Evolutionary conservation across 2,329 filamentous ascomycete species (phyloP).

Genomic region (Alternaria gansuensis): DNA sequence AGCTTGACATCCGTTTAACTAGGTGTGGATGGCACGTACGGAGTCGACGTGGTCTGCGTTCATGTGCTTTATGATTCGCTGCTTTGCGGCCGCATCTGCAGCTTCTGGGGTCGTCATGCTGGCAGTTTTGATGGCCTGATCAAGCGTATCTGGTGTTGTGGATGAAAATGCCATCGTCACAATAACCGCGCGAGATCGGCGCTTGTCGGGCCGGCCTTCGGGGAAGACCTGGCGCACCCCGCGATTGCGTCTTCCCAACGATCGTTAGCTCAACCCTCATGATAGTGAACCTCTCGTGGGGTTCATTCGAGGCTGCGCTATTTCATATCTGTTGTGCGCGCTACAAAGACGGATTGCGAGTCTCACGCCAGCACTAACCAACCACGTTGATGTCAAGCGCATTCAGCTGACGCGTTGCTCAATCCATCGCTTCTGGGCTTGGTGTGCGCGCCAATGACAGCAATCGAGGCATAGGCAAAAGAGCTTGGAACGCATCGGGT

Average conservation of each 20-base stretch:
- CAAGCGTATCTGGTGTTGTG: not conserved
- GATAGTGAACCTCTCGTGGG: not conserved
- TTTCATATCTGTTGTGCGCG: not conserved
- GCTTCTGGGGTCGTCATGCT: conserved; percentile 45
- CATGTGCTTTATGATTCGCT: conserved; percentile 82
- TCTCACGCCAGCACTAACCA: not conserved
- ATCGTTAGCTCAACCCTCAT: conserved; percentile 22
- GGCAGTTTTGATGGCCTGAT: not conserved
- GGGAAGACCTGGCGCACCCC: conserved; percentile 17
- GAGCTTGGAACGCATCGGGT: conserved; percentile 16
- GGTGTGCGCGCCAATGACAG: conserved; percentile 12
- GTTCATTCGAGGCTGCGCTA: not conserved
- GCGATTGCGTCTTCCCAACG: conserved; percentile 23
- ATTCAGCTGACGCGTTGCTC: conserved; percentile 16
- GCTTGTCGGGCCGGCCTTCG: conserved; percentile 20
- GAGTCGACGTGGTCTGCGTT: conserved; percentile 81
- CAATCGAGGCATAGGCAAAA: conserved; percentile 4
- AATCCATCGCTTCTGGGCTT: conserved; percentile 7
- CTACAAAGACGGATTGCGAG: not conserved
- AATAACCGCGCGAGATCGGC: not conserved
- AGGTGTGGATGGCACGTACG: conserved; percentile 43
- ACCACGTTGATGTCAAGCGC: conserved; percentile 17
- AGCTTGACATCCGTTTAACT: conserved; percentile 3
- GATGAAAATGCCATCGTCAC: conserved; percentile 12
- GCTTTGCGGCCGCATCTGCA: conserved; percentile 62